These are phyloP conservation scores for Knufia petricola DNA, from an alignment of 2,329 filamentous ascomycete species.

Conservation along the genomic window DNA sequence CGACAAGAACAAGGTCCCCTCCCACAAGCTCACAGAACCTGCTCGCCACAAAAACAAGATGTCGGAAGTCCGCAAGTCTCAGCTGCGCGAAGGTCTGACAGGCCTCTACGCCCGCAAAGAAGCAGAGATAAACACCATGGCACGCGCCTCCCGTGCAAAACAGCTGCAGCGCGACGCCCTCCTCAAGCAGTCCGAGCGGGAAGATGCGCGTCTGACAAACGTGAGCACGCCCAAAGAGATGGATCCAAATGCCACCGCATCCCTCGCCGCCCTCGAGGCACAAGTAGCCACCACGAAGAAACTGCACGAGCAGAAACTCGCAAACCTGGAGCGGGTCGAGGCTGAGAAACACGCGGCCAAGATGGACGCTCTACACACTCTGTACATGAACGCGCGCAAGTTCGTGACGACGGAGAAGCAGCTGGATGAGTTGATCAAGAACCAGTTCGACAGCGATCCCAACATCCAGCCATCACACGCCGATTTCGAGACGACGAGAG, in stretches of 20 bases:
- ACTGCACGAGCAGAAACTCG: slow-evolving; percentile 28
- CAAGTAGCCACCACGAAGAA: slow-evolving; percentile 30
- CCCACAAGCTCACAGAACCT: slow-evolving; percentile 29
- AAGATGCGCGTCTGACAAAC: slow-evolving; percentile 68
- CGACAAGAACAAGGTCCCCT: slow-evolving; percentile 18
- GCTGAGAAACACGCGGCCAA: slow-evolving; percentile 50
- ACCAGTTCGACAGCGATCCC: slow-evolving; percentile 54
- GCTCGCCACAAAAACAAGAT: slow-evolving; percentile 59
- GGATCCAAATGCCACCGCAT: slow-evolving; percentile 33
- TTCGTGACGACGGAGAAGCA: slow-evolving; percentile 81
- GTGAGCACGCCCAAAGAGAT: slow-evolving; percentile 52
- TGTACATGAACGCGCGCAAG: slow-evolving; percentile 78
- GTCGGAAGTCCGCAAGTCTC: slow-evolving; percentile 60
- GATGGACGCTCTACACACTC: slow-evolving; percentile 64
- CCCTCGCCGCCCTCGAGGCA: slow-evolving; percentile 11
- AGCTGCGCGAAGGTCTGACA: slow-evolving; percentile 60
- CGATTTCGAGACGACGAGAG: slow-evolving; percentile 29
- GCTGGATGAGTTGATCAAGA: slow-evolving; percentile 62
- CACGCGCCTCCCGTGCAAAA: slow-evolving; percentile 37
- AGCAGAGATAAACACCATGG: slow-evolving; percentile 30
- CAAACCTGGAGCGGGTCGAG: slow-evolving; percentile 35
- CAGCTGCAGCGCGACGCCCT: slow-evolving; percentile 42
- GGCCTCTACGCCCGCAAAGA: slow-evolving; percentile 60
- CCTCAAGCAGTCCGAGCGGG: slow-evolving; percentile 55
- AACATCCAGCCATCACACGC: slow-evolving; percentile 25